Conservation (phyloP, 2,329 filamentous ascomycete species). For the Aspergillus pseudoviridinutans region DNA sequence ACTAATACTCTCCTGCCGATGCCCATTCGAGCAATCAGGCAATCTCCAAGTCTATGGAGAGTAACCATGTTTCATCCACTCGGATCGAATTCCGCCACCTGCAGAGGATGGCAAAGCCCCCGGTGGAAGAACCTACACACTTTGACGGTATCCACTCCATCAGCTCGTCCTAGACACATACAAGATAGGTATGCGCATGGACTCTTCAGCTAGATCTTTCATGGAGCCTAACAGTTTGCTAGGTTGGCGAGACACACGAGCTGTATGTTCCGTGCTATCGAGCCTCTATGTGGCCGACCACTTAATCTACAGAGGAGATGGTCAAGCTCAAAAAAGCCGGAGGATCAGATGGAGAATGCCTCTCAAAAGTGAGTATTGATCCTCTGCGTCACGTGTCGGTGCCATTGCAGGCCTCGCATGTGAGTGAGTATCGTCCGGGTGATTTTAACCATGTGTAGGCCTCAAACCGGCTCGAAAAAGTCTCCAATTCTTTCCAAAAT, state of each 20-base stretch:
- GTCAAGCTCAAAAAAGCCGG: conserved; percentile 20
- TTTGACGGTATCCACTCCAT: conserved; percentile 7
- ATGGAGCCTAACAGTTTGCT: neutral
- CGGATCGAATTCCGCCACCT: neutral
- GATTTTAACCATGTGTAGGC: conserved; percentile 13
- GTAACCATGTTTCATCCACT: neutral
- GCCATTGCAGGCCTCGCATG: neutral
- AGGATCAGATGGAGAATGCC: conserved; percentile 11
- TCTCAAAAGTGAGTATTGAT: conserved; percentile 14
- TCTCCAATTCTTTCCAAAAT: conserved; percentile 31
- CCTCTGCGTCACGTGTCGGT: neutral
- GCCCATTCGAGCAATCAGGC: conserved; percentile 9
- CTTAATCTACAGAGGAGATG: conserved; percentile 19
- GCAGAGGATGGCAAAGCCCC: conserved; percentile 5
- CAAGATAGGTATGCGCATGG: neutral
- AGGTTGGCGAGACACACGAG: neutral
- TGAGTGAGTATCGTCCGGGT: neutral
- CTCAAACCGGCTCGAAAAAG: conserved; percentile 22
- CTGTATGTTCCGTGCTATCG: neutral
- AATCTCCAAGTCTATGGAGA: conserved; percentile 3
- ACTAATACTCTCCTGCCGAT: conserved; percentile 6
- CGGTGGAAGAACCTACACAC: neutral
- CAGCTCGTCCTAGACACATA: neutral
- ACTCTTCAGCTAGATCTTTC: neutral
- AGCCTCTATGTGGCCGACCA: neutral